phyloP scores from a whole-genome alignment of 2,329 filamentous ascomycete genomes.

The Arthrobotrys musiformis region DNA sequence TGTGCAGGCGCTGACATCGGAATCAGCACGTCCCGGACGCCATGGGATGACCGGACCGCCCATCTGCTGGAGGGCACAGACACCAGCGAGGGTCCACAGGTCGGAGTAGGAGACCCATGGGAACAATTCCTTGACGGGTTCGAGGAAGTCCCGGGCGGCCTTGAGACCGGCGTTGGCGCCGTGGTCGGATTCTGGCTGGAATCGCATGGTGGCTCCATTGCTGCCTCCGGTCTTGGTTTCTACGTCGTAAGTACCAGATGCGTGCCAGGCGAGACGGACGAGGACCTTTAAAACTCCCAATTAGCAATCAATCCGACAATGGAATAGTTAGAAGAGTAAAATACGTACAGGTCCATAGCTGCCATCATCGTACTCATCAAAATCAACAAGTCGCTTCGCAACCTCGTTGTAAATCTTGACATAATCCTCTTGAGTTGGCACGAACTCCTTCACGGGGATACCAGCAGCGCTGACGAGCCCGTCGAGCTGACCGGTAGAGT shows the following conservation, averaged over 20 bases:
- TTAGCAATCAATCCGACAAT: background rate
- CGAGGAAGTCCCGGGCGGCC: conserved; percentile 87
- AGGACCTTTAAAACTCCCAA: conserved; percentile 67
- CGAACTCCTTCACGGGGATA: conserved; percentile 69
- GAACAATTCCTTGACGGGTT: conserved; percentile 89
- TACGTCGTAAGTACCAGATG: conserved; percentile 90
- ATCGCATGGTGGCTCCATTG: conserved; percentile 98
- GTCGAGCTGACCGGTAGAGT: conserved; percentile 57
- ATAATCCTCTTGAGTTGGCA: conserved; percentile 85
- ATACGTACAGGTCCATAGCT: conserved; percentile 81
- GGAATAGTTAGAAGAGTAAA: conserved; percentile 5
- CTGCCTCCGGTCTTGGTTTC: conserved; percentile 88
- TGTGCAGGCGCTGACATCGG: conserved; percentile 84
- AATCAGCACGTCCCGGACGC: conserved; percentile 85
- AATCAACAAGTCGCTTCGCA: conserved; percentile 80
- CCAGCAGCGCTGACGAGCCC: conserved; percentile 38
- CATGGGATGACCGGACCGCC: conserved; percentile 87
- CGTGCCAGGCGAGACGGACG: conserved; percentile 91
- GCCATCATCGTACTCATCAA: conserved; percentile 95
- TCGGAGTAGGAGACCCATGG: conserved; percentile 98
- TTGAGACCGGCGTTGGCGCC: conserved; percentile 93
- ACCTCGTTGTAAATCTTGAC: conserved; percentile 94
- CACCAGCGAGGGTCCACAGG: conserved; percentile 91
- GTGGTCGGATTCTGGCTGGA: conserved; percentile 86
- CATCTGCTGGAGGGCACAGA: conserved; percentile 93